phyloP scores from a whole-genome alignment of 352 stramenopile genomes.

The Phytophthora hibernalis region DNA sequence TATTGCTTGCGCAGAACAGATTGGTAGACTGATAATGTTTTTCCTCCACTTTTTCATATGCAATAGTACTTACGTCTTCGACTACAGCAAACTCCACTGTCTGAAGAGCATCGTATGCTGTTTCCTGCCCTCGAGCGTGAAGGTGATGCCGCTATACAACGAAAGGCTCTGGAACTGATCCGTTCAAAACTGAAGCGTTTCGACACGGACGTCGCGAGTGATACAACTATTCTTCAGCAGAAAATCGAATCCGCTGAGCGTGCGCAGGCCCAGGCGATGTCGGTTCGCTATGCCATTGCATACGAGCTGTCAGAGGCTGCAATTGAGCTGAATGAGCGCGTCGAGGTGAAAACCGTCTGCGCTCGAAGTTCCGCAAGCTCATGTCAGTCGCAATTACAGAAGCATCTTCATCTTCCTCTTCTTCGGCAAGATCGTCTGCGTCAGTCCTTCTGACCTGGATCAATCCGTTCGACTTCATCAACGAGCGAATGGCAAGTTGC shows the following conservation, averaged over 20 bases:
- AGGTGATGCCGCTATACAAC: constrained; percentile 40
- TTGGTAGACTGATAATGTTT: not conserved
- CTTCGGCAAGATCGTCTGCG: constrained; percentile 18
- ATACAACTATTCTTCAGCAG: constrained; percentile 69
- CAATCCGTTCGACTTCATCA: constrained; percentile 66
- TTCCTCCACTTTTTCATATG: not conserved
- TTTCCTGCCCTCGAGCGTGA: constrained; percentile 71
- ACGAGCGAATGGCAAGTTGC: constrained; percentile 64
- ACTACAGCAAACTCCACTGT: constrained; percentile 66
- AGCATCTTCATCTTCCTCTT: constrained; percentile 47
- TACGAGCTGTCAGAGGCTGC: constrained; percentile 70
- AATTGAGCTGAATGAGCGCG: constrained; percentile 70
- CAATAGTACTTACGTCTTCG: constrained; percentile 82
- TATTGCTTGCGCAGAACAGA: not conserved
- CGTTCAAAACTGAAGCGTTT: constrained; percentile 66
- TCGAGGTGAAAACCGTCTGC: constrained; percentile 50
- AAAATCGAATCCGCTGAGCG: constrained; percentile 84
- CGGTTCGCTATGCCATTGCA: constrained; percentile 56
- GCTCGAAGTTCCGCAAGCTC: constrained; percentile 55
- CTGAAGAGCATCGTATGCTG: constrained; percentile 68
- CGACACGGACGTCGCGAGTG: constrained; percentile 71
- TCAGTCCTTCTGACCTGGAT: constrained; percentile 40
- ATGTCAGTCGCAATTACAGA: constrained; percentile 54
- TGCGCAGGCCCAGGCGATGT: constrained; percentile 58
- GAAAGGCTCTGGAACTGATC: constrained; percentile 62